Evolutionary conservation across 768 basidiomycete genomes (phyloP).

Genomic region (Tricholoma matsutake): DNA sequence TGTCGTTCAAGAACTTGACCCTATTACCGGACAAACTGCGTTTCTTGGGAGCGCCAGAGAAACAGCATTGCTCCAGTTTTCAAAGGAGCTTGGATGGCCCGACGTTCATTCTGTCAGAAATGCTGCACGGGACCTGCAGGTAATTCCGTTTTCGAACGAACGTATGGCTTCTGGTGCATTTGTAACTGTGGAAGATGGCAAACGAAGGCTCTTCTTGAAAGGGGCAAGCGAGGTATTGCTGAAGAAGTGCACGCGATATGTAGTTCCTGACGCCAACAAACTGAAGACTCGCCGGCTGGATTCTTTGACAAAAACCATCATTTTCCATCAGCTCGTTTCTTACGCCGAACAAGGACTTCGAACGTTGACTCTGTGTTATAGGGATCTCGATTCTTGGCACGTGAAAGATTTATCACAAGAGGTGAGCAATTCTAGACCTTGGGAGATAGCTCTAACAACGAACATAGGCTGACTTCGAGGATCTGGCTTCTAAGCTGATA

Average conservation of each 20-base stretch:
- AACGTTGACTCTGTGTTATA: conserved; percentile 74
- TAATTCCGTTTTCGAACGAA: conserved; percentile 75
- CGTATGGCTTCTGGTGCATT: conserved; percentile 79
- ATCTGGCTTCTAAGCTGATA: conserved; percentile 54
- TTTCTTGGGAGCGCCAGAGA: conserved; percentile 81
- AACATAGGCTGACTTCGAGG: conserved; percentile 46
- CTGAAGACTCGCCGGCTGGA: conserved; percentile 35
- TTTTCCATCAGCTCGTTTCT: conserved; percentile 31
- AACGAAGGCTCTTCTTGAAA: conserved; percentile 63
- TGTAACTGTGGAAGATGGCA: conserved; percentile 42
- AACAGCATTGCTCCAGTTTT: conserved; percentile 66
- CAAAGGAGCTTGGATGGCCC: conserved; percentile 62
- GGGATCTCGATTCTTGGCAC: conserved; percentile 45
- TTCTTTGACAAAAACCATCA: conserved; percentile 58
- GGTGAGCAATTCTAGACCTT: conserved; percentile 7
- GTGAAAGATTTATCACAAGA: conserved; percentile 58
- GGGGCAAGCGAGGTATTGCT: conserved; percentile 75
- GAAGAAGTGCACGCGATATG: conserved; percentile 41
- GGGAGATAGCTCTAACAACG: not conserved
- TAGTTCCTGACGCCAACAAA: conserved; percentile 5
- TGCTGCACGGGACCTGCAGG: conserved; percentile 49
- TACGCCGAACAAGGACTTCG: conserved; percentile 79
- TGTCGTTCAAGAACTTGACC: not conserved
- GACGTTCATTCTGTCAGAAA: conserved; percentile 54
- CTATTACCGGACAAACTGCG: conserved; percentile 37